These are phyloP conservation scores for Lentinus polychrous DNA, from an alignment of 1,284 basidiomycete genomes.

Conservation along the genomic window DNA sequence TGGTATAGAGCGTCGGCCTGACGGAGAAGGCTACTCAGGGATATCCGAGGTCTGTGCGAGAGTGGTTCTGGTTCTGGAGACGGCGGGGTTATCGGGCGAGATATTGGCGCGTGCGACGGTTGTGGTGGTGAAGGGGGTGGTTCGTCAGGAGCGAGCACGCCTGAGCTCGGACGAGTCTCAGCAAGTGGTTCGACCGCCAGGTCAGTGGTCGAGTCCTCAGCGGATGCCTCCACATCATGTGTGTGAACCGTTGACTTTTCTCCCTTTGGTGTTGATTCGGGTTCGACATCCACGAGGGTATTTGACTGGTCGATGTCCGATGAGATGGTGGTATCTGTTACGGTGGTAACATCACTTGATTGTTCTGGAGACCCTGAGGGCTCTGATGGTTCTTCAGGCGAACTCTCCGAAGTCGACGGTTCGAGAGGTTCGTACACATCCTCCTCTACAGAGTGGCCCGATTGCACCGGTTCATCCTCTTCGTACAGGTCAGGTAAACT, in stretches of 20 bases:
- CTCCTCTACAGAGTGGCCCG: background rate
- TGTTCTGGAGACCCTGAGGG: too few relatives aligned
- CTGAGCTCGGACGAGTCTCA: too few relatives aligned
- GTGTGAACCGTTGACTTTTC: background rate
- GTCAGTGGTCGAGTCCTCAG: too few relatives aligned
- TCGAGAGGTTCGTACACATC: slow-evolving; percentile 1
- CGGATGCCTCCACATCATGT: too few relatives aligned
- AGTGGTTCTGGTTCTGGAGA: slow-evolving; percentile 7
- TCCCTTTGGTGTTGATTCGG: background rate
- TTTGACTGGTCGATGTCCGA: too few relatives aligned
- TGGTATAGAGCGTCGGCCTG: slow-evolving; percentile 37
- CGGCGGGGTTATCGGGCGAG: background rate
- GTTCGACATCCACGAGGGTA: background rate
- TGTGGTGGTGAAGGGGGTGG: too few relatives aligned
- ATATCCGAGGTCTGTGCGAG: slow-evolving; percentile 23
- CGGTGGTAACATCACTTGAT: too few relatives aligned
- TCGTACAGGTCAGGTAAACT: slow-evolving; percentile 55
- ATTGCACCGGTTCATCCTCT: slow-evolving; percentile 1
- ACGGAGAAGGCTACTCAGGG: slow-evolving; percentile 35
- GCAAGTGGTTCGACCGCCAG: too few relatives aligned
- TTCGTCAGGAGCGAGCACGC: too few relatives aligned
- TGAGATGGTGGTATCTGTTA: too few relatives aligned
- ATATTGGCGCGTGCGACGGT: background rate
- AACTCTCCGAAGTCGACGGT: background rate
- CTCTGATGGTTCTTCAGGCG: too few relatives aligned